Conservation (phyloP, 495 filamentous ascomycete species). For the Penicillium dipodomyicola region DNA sequence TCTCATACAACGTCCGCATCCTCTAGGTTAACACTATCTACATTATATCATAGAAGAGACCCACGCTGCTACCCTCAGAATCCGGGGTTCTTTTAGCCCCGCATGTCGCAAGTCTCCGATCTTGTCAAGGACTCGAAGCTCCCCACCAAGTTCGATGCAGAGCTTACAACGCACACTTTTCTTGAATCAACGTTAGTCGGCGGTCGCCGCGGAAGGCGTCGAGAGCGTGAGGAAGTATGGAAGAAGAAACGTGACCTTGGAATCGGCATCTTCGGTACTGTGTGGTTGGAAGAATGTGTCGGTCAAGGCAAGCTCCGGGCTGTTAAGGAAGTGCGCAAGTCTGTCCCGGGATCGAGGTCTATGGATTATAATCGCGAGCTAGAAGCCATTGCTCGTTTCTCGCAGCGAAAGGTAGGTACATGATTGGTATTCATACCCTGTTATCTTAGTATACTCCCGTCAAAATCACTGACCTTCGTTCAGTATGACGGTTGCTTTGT, state of each 20-base stretch:
- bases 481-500: slow-evolving; percentile 9
- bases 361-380: neutral
- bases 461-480: neutral
- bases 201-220: neutral
- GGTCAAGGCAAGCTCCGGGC: slow-evolving; percentile 9
- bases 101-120: slow-evolving; percentile 20
- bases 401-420: slow-evolving; percentile 5
- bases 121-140: slow-evolving; percentile 22
- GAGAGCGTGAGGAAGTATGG: neutral
- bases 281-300: slow-evolving; percentile 15
- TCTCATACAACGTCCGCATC: neutral
- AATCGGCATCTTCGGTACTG: slow-evolving; percentile 17
- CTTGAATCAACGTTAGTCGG: slow-evolving; percentile 12
- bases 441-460: neutral
- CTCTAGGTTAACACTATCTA: neutral
- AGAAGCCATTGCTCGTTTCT: slow-evolving; percentile 5
- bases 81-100: neutral
- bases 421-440: neutral
- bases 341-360: neutral
- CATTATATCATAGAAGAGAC: neutral
- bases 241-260: neutral
- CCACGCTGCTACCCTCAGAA: neutral
- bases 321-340: slow-evolving; percentile 16
- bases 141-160: slow-evolving; percentile 13
- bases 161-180: slow-evolving; percentile 20